phyloP scores from a whole-genome alignment of 768 basidiomycete species.

The Rhodotorula babjevae region DNA sequence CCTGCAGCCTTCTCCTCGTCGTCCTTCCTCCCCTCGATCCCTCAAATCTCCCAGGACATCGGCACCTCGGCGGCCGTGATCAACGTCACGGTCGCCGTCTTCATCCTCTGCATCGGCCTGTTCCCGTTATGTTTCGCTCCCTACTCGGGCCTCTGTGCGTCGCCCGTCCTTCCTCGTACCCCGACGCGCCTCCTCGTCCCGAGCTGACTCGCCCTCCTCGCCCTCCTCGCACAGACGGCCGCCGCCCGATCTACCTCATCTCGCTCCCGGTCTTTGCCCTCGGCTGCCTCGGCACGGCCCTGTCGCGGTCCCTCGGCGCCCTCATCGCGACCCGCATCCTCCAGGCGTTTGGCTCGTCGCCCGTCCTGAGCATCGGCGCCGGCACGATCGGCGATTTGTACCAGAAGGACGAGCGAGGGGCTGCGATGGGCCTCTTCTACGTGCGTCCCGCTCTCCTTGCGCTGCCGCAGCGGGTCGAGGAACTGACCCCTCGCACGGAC shows the following conservation, averaged over 20 bases:
- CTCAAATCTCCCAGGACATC: constrained; percentile 11
- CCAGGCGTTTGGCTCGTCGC: constrained; percentile 10
- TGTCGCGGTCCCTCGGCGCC: constrained; percentile 5
- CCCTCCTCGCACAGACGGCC: constrained; percentile 20
- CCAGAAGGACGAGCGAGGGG: background rate
- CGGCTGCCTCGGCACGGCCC: constrained; percentile 15
- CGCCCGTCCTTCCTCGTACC: too few species aligned
- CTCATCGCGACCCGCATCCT: constrained; percentile 26
- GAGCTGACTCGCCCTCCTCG: background rate
- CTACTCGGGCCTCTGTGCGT: constrained; percentile 6
- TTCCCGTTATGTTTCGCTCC: constrained; percentile 13
- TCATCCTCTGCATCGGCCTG: constrained; percentile 19
- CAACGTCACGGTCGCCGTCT: constrained; percentile 13
- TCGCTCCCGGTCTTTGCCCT: constrained; percentile 19
- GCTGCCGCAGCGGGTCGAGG: background rate
- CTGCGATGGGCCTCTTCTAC: constrained; percentile 10
- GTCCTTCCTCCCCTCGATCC: background rate
- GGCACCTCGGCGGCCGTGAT: constrained; percentile 3
- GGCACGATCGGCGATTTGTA: constrained; percentile 30
- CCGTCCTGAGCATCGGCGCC: constrained; percentile 23
- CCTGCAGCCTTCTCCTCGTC: constrained; percentile 3
- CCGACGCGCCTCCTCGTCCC: background rate
- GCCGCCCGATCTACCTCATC: constrained; percentile 16
- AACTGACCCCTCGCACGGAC: too few species aligned
- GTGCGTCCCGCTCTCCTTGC: background rate